phyloP scores from a whole-genome alignment of 2,329 filamentous ascomycete species.

The Pseudovirgaria hyperparasitica region DNA sequence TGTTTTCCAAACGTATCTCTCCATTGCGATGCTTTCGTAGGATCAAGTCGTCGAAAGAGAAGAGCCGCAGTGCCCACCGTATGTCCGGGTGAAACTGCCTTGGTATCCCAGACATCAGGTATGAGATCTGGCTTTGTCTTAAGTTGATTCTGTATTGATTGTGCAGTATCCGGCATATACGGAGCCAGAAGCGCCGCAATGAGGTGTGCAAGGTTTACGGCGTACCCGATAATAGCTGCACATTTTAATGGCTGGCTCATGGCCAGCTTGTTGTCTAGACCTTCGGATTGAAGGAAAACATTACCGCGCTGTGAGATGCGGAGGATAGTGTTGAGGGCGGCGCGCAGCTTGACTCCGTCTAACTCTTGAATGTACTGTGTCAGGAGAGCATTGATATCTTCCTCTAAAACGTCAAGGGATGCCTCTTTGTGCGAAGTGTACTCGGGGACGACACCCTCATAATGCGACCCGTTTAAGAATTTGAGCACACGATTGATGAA shows the following conservation, averaged over 20 bases:
- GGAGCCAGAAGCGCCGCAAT: conserved; percentile 61
- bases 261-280: conserved; percentile 42
- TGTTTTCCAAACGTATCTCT: conserved; percentile 53
- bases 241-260: conserved; percentile 39
- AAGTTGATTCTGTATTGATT: conserved; percentile 57
- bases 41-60: conserved; percentile 64
- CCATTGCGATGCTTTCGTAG: conserved; percentile 68
- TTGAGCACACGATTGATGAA: conserved; percentile 42
- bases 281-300: conserved; percentile 32
- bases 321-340: conserved; percentile 3
- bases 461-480: conserved; percentile 53
- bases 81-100: conserved; percentile 45
- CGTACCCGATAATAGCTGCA: conserved; percentile 52
- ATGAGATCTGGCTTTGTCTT: conserved; percentile 42
- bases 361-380: conserved; percentile 50
- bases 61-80: conserved; percentile 62
- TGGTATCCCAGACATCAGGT: conserved; percentile 24
- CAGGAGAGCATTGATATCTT: conserved; percentile 48
- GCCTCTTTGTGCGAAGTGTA: conserved; percentile 34
- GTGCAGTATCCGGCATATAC: conserved; percentile 50
- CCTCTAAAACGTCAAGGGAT: conserved; percentile 21
- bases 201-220: conserved; percentile 66
- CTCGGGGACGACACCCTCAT: conserved; percentile 42
- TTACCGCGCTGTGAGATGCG: conserved; percentile 41
- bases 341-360: conserved; percentile 30